Evolutionary conservation across 768 basidiomycete genomes (phyloP).

Genomic region (Trametes villosa): DNA sequence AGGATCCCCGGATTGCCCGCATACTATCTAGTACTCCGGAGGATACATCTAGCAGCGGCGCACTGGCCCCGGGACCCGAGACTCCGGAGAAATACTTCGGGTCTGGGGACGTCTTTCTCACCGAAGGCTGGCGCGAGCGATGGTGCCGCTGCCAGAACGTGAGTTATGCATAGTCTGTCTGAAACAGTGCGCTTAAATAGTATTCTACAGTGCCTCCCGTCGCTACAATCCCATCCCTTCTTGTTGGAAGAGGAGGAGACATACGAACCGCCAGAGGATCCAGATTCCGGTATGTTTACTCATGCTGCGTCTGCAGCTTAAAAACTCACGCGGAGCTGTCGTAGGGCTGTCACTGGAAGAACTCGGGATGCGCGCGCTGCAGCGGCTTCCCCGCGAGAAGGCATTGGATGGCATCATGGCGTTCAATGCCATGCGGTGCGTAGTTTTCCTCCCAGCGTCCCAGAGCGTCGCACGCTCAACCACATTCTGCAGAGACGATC

Average conservation of each 20-base stretch:
- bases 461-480: neutral
- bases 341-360: conserved; percentile 80
- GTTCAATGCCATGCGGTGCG: conserved; percentile 82
- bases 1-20: conserved; percentile 35
- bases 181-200: neutral
- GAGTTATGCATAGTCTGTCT: too few species aligned
- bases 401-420: conserved; percentile 85
- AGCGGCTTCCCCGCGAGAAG: conserved; percentile 73
- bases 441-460: neutral
- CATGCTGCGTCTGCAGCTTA: neutral
- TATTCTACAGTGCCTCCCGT: conserved; percentile 56
- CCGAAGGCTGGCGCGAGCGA: conserved; percentile 70
- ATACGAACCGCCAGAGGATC: conserved; percentile 85
- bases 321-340: neutral
- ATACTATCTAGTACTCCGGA: neutral
- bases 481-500: conserved; percentile 56
- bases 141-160: conserved; percentile 80
- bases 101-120: conserved; percentile 76
- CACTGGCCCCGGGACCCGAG: neutral
- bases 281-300: conserved; percentile 65
- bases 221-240: conserved; percentile 57
- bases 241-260: conserved; percentile 81
- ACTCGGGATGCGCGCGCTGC: conserved; percentile 78
- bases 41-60: conserved; percentile 18
- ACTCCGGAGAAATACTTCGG: conserved; percentile 43